Base-by-base conservation (phyloP, 1,139 yeast genomes). In the Yamadazyma siamensis region DNA sequence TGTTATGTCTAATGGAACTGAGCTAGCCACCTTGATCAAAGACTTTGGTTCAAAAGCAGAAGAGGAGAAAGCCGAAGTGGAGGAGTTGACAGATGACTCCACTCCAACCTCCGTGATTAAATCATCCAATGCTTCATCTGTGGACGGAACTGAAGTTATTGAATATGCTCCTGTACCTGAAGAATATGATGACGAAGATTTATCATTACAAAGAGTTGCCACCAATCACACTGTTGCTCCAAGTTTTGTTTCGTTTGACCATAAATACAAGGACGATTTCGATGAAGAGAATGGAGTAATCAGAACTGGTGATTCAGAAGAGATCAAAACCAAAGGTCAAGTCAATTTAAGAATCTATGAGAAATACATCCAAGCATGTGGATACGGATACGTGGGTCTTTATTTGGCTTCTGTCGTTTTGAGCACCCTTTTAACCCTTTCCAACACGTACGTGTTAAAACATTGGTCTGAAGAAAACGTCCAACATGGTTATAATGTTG, bases 391-490 rank as follows among this genome's bases (percentile, higher is more conserved):
- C 25, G 43, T 62, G 19, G 33, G 50, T 1, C 27, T 60, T 8
- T 63, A 61, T 43, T 33, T 61, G 12, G 26, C 47, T 4, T 46
- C 56, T 15, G 38, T 52, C 8, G 37, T 47, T 12, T 35, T 44
- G 10, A 47, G 54, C 13, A 46, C 59, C 11, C 38, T 49, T 14
- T 40, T 50, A 23, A 38, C 49, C 9, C 50, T 63, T 31, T 32
- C 47, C n/a, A 61, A 59, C 22, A 59, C 55, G 27, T 59, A 56
- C 34, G 41, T 59, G n/a, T 51, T 65, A 39, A 63, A 61, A 35
- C 41, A 46, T 25, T 64, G 71, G 71, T 61, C 71, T 1, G 65
- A 62, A 34, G 39, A 43, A 12, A 65, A 65, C 36, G 40, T 50
- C 13, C 40, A 40, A 13, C 39, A 41, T 9, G 62, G 61, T 6